Base-by-base conservation (phyloP, 257 asterid genomes). In the Plantago major region DNA sequence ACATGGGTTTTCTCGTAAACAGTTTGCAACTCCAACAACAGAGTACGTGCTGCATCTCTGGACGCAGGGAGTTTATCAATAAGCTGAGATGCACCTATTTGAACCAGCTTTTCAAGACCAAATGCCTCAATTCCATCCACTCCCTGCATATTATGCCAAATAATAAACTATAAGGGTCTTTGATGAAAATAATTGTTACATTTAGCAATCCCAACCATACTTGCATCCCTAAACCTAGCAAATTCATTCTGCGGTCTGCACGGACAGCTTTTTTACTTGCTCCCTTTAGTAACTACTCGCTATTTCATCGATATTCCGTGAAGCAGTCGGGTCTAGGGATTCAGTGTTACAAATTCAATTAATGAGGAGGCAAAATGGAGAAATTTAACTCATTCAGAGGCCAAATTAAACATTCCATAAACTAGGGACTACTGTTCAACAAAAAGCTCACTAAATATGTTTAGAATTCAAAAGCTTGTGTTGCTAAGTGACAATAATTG, bases 31-130 rank as follows among this genome's bases (percentile, higher is more conserved):
- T 90, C 94, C 78, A 90, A 56, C 78, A 90, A 46, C 58, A 90
- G 78, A 46, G 80, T 52, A 58, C 97, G 95, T 38, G 97, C 97
- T 10, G 97, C 93, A 69, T 90, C 96, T 74, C 97, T 82, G 6
- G 97, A 90, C 79, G 83, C 96, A 0, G 97, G 97, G 69, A 90
- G 96, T 78, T 81, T 81, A 74, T 83, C 97, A 44, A 84, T 83
- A 11, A 90, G 93, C 80, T 90, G 97, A 47, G 96, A 80, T 63
- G 80, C 90, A 56, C 93, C 97, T 77, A 84, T 80, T 73, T 76
- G 89, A 52, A 90, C 73, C 79, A 90, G 76, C 56, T 85, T 87
- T 74, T 87, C 97, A 42, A 87, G 74, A 62, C 97, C 96, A 52
- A 78, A 90, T 60, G 69, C 82, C 77, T 79, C 67, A 22, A 82